Evolutionary conservation across 805 yeast species (phyloP), one percentile per base, ranked within the genome.

Genomic region (Myxozyma monticola): DNA sequence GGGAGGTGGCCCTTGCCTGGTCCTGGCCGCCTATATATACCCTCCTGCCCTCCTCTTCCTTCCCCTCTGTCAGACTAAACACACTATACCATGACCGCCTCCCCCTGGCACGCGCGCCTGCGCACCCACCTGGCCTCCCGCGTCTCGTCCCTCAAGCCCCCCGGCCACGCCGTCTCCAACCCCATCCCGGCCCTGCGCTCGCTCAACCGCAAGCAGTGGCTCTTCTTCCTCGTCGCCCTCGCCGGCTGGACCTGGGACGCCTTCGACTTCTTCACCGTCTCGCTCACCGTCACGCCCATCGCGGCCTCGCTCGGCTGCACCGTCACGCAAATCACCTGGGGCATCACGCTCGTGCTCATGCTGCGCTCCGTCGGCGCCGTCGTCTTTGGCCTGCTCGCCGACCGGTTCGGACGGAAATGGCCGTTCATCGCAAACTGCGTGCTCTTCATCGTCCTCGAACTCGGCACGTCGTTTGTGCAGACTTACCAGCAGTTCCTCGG

Each of bases 171-270:
- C 14, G 51, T 46, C 42, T 40, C 20, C 31, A 85, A 86, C 64
- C 95, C 95, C 1, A 65, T 86, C 53, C 80, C 81, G 1, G 78
- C 79, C 24, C 69, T 84, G 22, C 65, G 66, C 9, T 65, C 66
- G 56, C 71, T 85, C 62, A 73, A 71, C 31, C 65, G 72, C 48
- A 71, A 65, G 51, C 84, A 82, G 60, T 83, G 88, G 86, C 72
- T 75, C 51, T 77, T 76, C 51, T 81, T 83, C 61, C 60, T 73
- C 21, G 71, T 81, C 61, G 88, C 85, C 1, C 78, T 80, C 59
- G 64, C 69, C 29, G 85, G 81, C 29, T 84, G 90, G 89, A 74
- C 84, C 2, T 74, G 83, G 76, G 90, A 83, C 60, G 83, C 88
- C 2, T 76, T 84, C 65, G 89, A 84, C 60, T 84, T 81, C 68